phyloP scores from a whole-genome alignment of 805 yeast species.

The Ogataea dorogensis region DNA sequence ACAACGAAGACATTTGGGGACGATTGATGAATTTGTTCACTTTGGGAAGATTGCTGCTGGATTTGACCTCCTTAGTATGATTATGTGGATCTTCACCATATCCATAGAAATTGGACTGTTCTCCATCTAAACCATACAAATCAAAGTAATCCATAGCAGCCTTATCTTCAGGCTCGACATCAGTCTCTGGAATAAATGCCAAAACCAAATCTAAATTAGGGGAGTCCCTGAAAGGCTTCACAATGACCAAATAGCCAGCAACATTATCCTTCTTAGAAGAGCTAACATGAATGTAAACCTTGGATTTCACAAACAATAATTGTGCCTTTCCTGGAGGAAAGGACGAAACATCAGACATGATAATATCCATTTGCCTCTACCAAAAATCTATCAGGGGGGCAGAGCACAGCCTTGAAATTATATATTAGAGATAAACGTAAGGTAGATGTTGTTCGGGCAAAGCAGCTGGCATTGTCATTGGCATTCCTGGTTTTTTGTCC shows the following conservation, averaged over 20 bases:
- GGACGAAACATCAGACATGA: constrained; percentile 4
- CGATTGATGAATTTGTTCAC: constrained; percentile 41
- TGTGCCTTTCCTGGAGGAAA: constrained; percentile 43
- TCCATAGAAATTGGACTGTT: constrained; percentile 24
- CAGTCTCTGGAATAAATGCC: constrained; percentile 67
- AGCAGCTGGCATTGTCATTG: background rate
- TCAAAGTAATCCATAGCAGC: constrained; percentile 37
- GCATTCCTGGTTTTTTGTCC: background rate
- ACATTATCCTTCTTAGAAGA: constrained; percentile 71
- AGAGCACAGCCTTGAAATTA: constrained; percentile 8
- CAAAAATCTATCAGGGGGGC: background rate
- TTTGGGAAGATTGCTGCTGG: constrained; percentile 24
- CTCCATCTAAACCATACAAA: constrained; percentile 38
- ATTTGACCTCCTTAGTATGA: constrained; percentile 12
- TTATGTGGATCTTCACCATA: constrained; percentile 8
- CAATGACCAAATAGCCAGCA: constrained; percentile 70
- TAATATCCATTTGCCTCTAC: constrained; percentile 6
- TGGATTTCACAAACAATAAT: constrained; percentile 55
- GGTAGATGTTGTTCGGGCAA: constrained; percentile 1
- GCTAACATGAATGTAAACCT: constrained; percentile 84
- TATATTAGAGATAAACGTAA: background rate
- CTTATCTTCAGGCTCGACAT: constrained; percentile 30
- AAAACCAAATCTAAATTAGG: constrained; percentile 56
- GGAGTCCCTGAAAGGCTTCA: constrained; percentile 47
- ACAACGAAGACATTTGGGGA: constrained; percentile 50